Base-by-base conservation (phyloP, 768 basidiomycete genomes). In the Rhodotorula kratochvilovae region DNA sequence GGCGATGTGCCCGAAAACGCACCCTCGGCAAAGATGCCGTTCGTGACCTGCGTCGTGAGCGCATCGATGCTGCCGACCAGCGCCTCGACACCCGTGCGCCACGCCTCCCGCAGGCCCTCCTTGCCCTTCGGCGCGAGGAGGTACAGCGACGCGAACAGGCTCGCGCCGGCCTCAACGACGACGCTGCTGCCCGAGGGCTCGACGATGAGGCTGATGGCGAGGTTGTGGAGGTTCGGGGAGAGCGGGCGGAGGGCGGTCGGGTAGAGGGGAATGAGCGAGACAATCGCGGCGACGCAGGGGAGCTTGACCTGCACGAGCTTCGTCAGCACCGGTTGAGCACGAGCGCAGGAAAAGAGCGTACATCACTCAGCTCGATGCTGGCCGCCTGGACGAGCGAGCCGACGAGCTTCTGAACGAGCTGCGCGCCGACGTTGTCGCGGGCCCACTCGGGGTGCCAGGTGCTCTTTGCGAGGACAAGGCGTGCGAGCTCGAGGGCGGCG, bases 201-300 rank as follows among this genome's bases (percentile, higher is more conserved):
- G 35, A 62, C 57, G 54, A 74, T 42, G 33, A 70, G 56, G 21
- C 36, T 12, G 55, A 74, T 43, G 42, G 73, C 59, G n/a, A 74
- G 73, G 31, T 58, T 46, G 69, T 74, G 73, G 3, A 74, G 59
- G 23, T 66, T 45, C 5, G 73, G 69, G 0, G 66, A 61, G 48
- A 74, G 73, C 3, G 73, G 73, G 0, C 73, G 62, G 27, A 74
- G 69, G 8, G 73, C 68, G 55, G 73, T 74, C 15, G 73, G 73
- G 73, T 61, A 74, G n/a, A 74, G 63, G 27, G 73, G 73, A 6
- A 74, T 31, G 42, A 74, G 59, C 31, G 66, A 55, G 59, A 64
- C 60, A 50, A 71, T 65, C 19, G 73, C 55, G n/a, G 58, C 51
- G 45, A 74, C 17, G 36, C 61, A 57, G 27, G 73, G 56, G 35